Conservation (phyloP, 176 grass and related monocot species). For the Ampelocalamus luodianensis region DNA sequence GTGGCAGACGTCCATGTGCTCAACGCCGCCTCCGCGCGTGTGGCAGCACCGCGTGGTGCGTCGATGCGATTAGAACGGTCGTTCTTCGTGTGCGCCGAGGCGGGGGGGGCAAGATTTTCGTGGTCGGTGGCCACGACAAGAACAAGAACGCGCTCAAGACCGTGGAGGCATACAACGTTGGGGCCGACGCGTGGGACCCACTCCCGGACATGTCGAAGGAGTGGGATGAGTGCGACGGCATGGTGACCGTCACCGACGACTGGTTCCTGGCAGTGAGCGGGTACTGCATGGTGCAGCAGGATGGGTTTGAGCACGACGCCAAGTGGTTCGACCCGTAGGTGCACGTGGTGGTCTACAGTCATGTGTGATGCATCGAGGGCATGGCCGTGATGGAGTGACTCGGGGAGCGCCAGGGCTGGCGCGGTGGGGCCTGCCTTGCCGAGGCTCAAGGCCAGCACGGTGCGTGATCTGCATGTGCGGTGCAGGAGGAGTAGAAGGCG, state of each 20-base stretch:
- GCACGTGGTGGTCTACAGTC: slow-evolving; percentile 46
- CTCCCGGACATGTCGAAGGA: slow-evolving; percentile 43
- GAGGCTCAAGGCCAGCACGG: slow-evolving; percentile 54
- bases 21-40: too few species aligned
- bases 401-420: slow-evolving; percentile 41
- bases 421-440: slow-evolving; percentile 47
- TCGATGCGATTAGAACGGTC: too few species aligned
- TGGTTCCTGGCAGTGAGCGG: slow-evolving; percentile 69
- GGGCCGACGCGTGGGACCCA: too few species aligned
- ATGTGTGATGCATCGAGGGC: slow-evolving; percentile 61
- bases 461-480: slow-evolving; percentile 46
- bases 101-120: too few species aligned
- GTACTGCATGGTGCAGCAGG: slow-evolving; percentile 80
- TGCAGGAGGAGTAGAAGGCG: too few species aligned
- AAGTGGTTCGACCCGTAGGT: slow-evolving; percentile 79
- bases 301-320: slow-evolving; percentile 67
- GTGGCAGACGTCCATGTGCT: too few species aligned
- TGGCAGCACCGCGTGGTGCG: too few species aligned
- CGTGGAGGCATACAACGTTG: too few species aligned
- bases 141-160: too few species aligned
- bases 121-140: too few species aligned
- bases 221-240: slow-evolving; percentile 83
- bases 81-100: too few species aligned
- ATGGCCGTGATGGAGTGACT: slow-evolving; percentile 53
- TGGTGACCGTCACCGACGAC: slow-evolving; percentile 56